Percentiles rank a stretch among this genome's conserved stretches.
Conservation (phyloP, 1,284 basidiomycete genomes). For the Cystobasidium pallidum region DNA sequence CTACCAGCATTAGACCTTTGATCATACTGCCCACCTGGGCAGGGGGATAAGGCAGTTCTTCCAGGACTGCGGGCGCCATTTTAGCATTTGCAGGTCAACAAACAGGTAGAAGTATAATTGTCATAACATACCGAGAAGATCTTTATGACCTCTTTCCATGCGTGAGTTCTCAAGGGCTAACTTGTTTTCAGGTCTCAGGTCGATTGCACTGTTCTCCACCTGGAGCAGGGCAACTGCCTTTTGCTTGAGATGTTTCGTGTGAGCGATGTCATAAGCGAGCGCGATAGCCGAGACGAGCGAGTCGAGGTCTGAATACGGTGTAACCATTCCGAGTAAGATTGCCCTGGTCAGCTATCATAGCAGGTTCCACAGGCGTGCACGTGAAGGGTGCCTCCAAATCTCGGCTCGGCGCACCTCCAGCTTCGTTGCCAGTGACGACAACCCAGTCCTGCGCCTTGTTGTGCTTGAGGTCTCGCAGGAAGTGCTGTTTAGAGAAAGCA, state of each 20-base stretch:
- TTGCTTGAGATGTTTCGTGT: conserved; percentile 45
- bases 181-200: conserved; percentile 54
- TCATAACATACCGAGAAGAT: conserved; percentile 50
- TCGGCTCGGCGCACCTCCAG: conserved; percentile 17
- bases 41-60: conserved; percentile 53
- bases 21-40: conserved; percentile 49
- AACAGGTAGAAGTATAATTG: not conserved
- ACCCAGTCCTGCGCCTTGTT: conserved; percentile 36
- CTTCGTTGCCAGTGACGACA: conserved; percentile 40
- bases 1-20: conserved; percentile 54
- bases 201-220: conserved; percentile 53
- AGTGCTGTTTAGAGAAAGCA: conserved; percentile 32
- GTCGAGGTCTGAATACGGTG: conserved; percentile 46
- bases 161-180: conserved; percentile 51
- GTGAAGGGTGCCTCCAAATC: not conserved
- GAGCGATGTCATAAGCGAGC: conserved; percentile 55
- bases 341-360: not conserved
- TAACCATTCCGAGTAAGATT: not conserved
- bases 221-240: conserved; percentile 53
- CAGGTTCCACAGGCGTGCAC: not conserved
- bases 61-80: conserved; percentile 46
- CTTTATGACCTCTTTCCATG: conserved; percentile 54
- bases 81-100: not conserved
- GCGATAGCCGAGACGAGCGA: conserved; percentile 53
- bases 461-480: conserved; percentile 31